Evolutionary conservation across 2,329 filamentous ascomycete genomes (phyloP).

Genomic region (Phyllosticta paracitricarpa): DNA sequence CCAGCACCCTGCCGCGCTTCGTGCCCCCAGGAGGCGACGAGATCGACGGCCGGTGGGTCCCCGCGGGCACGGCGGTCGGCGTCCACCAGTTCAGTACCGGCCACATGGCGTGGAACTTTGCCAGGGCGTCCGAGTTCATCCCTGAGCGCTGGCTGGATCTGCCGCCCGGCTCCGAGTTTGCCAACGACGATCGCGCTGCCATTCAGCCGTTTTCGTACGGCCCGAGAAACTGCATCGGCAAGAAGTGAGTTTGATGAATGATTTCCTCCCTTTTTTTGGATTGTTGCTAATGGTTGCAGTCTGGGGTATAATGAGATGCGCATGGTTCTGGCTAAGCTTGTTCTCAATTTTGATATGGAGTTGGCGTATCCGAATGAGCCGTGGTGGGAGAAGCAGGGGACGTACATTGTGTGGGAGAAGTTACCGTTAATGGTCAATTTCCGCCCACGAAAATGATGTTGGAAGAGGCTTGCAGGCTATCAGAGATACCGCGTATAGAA

Average conservation of each 20-base stretch:
- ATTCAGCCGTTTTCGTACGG: slow-evolving; percentile 25
- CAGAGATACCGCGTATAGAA: too few relatives aligned
- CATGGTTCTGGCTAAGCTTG: slow-evolving; percentile 27
- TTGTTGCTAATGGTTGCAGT: neutral
- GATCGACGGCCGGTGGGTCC: slow-evolving; percentile 14
- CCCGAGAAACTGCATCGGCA: slow-evolving; percentile 26
- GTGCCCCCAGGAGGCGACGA: slow-evolving; percentile 21
- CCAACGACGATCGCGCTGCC: slow-evolving; percentile 18
- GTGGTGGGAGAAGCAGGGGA: slow-evolving; percentile 16
- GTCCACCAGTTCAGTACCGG: slow-evolving; percentile 12
- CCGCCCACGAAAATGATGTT: neutral
- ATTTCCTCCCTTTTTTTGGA: neutral
- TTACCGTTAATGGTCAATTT: slow-evolving; percentile 19
- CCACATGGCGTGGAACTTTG: slow-evolving; percentile 14
- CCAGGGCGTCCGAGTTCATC: slow-evolving; percentile 9
- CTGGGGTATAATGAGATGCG: slow-evolving; percentile 30
- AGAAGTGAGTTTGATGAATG: slow-evolving; percentile 13
- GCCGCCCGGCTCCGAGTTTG: slow-evolving; percentile 15
- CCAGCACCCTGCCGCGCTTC: slow-evolving; percentile 22
- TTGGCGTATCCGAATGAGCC: slow-evolving; percentile 14
- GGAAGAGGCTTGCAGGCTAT: too few relatives aligned
- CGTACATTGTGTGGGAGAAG: slow-evolving; percentile 26
- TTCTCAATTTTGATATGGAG: slow-evolving; percentile 30
- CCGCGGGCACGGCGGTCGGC: slow-evolving; percentile 19
- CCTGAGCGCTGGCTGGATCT: slow-evolving; percentile 28